A percentile compares a stretch with the other conserved stretches of the same genome.
Conservation (phyloP, 768 basidiomycete species). For the Rhodotorula toruloides region DNA sequence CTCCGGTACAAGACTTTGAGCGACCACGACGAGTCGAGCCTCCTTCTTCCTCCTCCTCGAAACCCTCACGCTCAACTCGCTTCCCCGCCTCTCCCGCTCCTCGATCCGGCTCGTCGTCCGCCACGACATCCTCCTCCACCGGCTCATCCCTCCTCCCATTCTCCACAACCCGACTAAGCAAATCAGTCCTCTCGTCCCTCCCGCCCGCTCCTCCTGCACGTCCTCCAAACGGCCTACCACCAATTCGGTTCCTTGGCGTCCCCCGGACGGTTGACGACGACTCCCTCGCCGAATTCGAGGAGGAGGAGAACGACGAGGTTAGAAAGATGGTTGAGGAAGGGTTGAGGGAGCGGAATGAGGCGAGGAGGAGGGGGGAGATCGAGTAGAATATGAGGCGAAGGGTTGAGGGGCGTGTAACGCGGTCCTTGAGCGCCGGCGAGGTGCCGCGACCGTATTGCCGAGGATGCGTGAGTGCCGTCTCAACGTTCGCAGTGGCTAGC, state of each 20-base stretch:
- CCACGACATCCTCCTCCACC: background rate
- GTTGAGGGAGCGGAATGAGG: slow-evolving; percentile 6
- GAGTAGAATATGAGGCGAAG: no score
- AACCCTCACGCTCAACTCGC: background rate
- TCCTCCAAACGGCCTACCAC: slow-evolving; percentile 9
- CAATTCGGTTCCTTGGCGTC: slow-evolving; percentile 7
- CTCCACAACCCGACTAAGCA: slow-evolving; percentile 7
- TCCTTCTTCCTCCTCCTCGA: background rate
- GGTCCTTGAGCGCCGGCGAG: no score
- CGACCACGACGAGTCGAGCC: slow-evolving; percentile 10
- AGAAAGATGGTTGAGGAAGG: slow-evolving; percentile 10
- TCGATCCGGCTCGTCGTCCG: background rate
- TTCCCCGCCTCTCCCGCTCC: slow-evolving; percentile 4
- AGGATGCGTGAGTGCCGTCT: no score
- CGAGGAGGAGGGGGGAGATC: slow-evolving; percentile 7
- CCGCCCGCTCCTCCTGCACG: background rate
- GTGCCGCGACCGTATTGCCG: no score
- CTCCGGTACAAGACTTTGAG: slow-evolving; percentile 15
- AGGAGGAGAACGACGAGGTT: slow-evolving; percentile 7
- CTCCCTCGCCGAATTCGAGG: slow-evolving; percentile 9
- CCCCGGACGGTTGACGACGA: slow-evolving; percentile 26
- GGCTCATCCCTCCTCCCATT: slow-evolving; percentile 18
- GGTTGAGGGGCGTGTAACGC: no score
- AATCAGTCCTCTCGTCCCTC: slow-evolving; percentile 13
- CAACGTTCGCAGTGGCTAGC: no score